A percentile compares a stretch with the other conserved stretches of the same genome.
phyloP scores from a whole-genome alignment of 345 rosid species.

The Salix caprea region DNA sequence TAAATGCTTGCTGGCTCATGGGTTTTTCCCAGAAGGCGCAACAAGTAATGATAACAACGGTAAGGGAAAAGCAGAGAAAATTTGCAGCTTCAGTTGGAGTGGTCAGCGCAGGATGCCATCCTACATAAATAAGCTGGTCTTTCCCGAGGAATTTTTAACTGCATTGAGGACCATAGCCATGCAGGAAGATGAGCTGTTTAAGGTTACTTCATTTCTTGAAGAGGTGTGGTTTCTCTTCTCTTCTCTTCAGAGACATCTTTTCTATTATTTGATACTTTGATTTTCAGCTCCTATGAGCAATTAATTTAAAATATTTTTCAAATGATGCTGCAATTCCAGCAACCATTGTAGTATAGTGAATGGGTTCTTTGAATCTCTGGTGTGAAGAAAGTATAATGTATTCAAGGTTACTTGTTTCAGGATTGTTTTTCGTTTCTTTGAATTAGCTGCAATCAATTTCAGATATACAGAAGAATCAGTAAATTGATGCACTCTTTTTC shows the following conservation, averaged over 20 bases:
- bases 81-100: constrained; percentile 78
- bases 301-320: too few relatives aligned
- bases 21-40: constrained; percentile 49
- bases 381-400: too few relatives aligned
- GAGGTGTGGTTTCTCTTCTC: constrained; percentile 44
- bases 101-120: constrained; percentile 76
- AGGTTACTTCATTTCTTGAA: constrained; percentile 70
- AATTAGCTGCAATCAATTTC: too few relatives aligned
- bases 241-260: neutral
- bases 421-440: too few relatives aligned
- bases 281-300: too few relatives aligned
- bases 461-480: too few relatives aligned
- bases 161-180: constrained; percentile 79
- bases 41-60: constrained; percentile 30
- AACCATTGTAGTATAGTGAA: too few relatives aligned
- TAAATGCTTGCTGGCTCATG: constrained; percentile 52
- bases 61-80: constrained; percentile 15
- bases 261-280: neutral
- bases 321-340: too few relatives aligned
- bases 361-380: too few relatives aligned
- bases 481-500: too few relatives aligned
- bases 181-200: constrained; percentile 66
- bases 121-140: constrained; percentile 66
- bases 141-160: constrained; percentile 76
- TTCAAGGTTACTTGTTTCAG: too few relatives aligned